Evolutionary conservation across 257 asterid species (phyloP), one percentile per base, ranked within the genome.

Genomic region (Solanum chilense): DNA sequence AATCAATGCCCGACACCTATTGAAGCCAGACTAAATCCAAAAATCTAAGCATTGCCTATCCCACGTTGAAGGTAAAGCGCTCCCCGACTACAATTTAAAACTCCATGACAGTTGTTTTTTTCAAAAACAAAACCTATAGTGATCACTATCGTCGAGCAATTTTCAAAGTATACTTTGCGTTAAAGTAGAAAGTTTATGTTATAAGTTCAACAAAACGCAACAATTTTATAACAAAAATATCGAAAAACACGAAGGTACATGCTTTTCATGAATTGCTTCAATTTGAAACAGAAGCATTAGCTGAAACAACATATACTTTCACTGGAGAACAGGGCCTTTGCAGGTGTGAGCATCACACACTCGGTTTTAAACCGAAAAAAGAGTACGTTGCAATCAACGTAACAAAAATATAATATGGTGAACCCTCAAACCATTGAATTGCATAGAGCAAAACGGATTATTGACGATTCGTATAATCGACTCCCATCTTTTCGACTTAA

Each of bases 1-100:
- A 31, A 31, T 31, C 33, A 0, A 52, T 52, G 16, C 16, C 1
- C 3, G 0, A 0, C 18, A 52, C 1, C 62, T 3, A 6, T 37
- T 37, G 39, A 37, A 37, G 1, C 7, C 39, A 37, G 1, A 37
- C 39, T 37, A 37, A 37, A 37, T 37, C 33, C 33, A 31, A 31
- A 31, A 31, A 31, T 31, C 33, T 31, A 31, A 6, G 1, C 10
- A 52, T 9, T 52, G 23, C 18, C 60, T 52, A 16, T 52, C 21
- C 3, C 3, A 52, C 1, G 16, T 16, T 52, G 23, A 6, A 9
- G 62, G 0, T 16, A 16, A 52, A 52, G n/a, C 4, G 2, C 23
- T 52, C 5, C 5, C 62, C 62, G 62, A 52, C 62, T 16, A 16
- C 3, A 21, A 58, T 60, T 62, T n/a, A n/a, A n/a, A 62, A 23